These are phyloP conservation scores for Penicillium sumatraense DNA, from an alignment of 2,329 filamentous ascomycete genomes.

Conservation along the genomic window DNA sequence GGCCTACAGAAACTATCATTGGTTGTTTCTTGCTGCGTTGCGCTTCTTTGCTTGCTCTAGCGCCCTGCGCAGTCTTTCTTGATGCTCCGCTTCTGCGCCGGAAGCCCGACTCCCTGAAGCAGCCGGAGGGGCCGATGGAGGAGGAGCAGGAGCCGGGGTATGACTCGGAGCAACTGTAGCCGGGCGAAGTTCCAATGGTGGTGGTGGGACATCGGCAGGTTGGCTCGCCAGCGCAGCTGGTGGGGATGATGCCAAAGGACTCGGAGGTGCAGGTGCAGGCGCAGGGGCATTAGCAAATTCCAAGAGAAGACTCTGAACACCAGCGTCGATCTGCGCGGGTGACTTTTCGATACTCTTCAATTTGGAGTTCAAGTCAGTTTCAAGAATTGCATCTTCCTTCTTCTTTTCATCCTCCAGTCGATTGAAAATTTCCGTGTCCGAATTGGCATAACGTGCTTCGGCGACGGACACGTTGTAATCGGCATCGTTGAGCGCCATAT, in stretches of 20 bases:
- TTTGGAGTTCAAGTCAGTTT: slow-evolving; percentile 46
- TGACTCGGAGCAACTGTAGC: slow-evolving; percentile 23
- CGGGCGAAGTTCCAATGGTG: slow-evolving; percentile 33
- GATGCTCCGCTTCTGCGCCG: slow-evolving; percentile 47
- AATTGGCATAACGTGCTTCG: slow-evolving; percentile 53
- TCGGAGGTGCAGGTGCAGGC: too few relatives aligned
- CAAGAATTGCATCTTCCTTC: slow-evolving; percentile 54
- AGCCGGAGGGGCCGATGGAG: not conserved
- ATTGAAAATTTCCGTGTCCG: slow-evolving; percentile 46
- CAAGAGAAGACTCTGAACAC: slow-evolving; percentile 45
- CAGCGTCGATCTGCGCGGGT: slow-evolving; percentile 41
- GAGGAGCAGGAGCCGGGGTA: slow-evolving; percentile 4
- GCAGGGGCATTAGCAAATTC: slow-evolving; percentile 36
- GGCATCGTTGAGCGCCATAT: slow-evolving; percentile 56
- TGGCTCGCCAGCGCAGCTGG: slow-evolving; percentile 6
- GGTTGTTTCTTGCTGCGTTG: slow-evolving; percentile 47
- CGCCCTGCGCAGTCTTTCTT: slow-evolving; percentile 54
- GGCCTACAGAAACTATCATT: slow-evolving; percentile 5
- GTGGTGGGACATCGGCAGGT: slow-evolving; percentile 22
- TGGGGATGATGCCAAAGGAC: slow-evolving; percentile 6
- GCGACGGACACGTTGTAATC: slow-evolving; percentile 60
- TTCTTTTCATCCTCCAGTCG: slow-evolving; percentile 52
- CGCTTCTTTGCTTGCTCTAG: slow-evolving; percentile 60
- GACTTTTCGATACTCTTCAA: slow-evolving; percentile 47
- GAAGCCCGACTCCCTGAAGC: slow-evolving; percentile 5